phyloP scores from a whole-genome alignment of 1,284 basidiomycete species.

The Puccinia triticina region DNA sequence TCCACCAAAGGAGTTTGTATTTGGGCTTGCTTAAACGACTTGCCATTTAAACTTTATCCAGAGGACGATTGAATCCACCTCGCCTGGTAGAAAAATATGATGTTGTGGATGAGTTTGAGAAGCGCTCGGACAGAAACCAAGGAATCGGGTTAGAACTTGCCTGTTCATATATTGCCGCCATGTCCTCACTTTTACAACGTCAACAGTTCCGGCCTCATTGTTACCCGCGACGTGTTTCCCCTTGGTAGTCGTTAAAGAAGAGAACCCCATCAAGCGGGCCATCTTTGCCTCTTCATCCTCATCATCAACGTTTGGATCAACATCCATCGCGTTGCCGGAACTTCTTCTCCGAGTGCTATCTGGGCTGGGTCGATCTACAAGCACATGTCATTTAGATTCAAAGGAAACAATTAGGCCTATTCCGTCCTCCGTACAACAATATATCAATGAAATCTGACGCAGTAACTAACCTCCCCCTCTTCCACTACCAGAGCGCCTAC shows the following conservation, averaged over 20 bases:
- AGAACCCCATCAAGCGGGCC: slow-evolving; percentile 47
- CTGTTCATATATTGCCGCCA: slow-evolving; percentile 52
- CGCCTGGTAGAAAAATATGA: slow-evolving; percentile 4
- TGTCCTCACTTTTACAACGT: slow-evolving; percentile 50
- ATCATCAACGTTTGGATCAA: slow-evolving; percentile 25
- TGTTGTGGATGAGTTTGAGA: not conserved
- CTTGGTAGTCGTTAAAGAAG: slow-evolving; percentile 44
- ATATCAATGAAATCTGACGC: not conserved
- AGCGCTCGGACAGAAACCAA: not conserved
- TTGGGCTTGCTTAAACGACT: not conserved
- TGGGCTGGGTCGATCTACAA: slow-evolving; percentile 19
- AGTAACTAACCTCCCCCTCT: not conserved
- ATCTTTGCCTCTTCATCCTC: slow-evolving; percentile 51
- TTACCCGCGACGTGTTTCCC: slow-evolving; percentile 46
- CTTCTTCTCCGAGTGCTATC: slow-evolving; percentile 5
- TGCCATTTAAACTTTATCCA: slow-evolving; percentile 18
- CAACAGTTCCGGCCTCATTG: slow-evolving; percentile 48
- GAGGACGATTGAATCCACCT: slow-evolving; percentile 31
- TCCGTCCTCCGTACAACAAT: not conserved
- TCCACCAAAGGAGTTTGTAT: not conserved
- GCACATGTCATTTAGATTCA: not conserved
- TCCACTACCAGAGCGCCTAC: not conserved
- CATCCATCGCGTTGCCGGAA: slow-evolving; percentile 7
- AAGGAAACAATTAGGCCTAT: not conserved
- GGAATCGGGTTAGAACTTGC: not conserved